Percentiles rank a stretch among this genome's conserved stretches.
phyloP scores from a whole-genome alignment of 345 rosid genomes.

The Mallotus nudiflorus region DNA sequence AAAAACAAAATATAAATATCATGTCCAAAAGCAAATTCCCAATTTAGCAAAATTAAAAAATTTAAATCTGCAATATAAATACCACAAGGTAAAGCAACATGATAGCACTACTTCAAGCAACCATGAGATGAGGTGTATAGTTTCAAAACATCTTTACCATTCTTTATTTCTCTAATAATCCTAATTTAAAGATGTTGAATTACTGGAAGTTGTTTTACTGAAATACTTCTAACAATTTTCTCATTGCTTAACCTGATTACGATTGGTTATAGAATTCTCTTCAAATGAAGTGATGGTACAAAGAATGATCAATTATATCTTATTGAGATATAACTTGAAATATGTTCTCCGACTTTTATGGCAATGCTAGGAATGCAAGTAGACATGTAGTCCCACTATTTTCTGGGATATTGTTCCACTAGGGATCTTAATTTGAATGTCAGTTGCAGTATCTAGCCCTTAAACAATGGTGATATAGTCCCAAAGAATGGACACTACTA shows the following conservation, averaged over 20 bases:
- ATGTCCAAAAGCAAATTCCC: no score
- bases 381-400: constrained; percentile 38
- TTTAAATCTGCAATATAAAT: no score
- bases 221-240: not conserved
- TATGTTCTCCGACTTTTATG: constrained; percentile 20
- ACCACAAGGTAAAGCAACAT: no score
- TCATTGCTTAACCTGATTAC: not conserved
- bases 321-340: constrained; percentile 3
- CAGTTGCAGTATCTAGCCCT: no score
- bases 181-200: not conserved
- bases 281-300: not conserved
- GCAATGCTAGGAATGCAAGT: constrained; percentile 37
- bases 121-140: no score
- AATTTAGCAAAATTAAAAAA: no score
- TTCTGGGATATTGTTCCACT: constrained; percentile 24
- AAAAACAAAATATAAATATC: no score
- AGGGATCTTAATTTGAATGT: constrained; percentile 35
- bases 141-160: not conserved
- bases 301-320: not conserved
- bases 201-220: not conserved
- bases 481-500: constrained; percentile 26
- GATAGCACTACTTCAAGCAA: no score
- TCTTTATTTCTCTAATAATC: not conserved
- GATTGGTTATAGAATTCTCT: constrained; percentile 28
- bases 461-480: constrained; percentile 29